A percentile compares a stretch with the other conserved stretches of the same genome.
Conservation (phyloP, 208 protist genomes). For the Strigomonas culicis region DNA sequence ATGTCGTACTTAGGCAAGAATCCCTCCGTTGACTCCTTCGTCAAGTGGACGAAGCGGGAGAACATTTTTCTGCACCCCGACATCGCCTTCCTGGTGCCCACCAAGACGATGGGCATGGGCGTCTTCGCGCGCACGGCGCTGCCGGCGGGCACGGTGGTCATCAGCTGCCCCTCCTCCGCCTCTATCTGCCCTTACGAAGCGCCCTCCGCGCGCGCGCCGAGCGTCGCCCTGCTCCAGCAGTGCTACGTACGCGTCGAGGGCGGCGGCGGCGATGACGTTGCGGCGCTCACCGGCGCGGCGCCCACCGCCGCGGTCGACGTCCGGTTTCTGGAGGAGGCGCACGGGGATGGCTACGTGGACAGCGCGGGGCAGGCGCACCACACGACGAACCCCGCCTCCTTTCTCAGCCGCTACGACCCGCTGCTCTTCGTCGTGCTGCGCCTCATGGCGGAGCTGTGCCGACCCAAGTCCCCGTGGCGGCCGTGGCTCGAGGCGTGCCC, state of each 20-base stretch:
- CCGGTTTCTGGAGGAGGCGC: neutral
- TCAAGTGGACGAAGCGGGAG: constrained; percentile 63
- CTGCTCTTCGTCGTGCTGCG: constrained; percentile 63
- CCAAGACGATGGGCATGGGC: constrained; percentile 80
- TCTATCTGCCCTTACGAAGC: constrained; percentile 72
- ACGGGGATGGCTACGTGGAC: constrained; percentile 8
- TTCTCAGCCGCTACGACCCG: constrained; percentile 7
- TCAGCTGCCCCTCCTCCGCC: constrained; percentile 60
- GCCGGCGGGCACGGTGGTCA: constrained; percentile 50
- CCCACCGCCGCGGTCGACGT: neutral
- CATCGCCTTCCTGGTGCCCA: constrained; percentile 80
- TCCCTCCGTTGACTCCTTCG: constrained; percentile 50
- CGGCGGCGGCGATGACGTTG: neutral
- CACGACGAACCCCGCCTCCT: neutral
- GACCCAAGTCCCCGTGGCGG: constrained; percentile 37
- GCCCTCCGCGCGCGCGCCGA: constrained; percentile 25
- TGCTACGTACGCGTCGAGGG: neutral
- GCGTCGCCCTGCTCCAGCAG: constrained; percentile 33
- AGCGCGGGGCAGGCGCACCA: constrained; percentile 1
- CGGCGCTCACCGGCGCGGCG: neutral
- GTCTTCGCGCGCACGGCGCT: constrained; percentile 64
- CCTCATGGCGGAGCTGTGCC: constrained; percentile 67
- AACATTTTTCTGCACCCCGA: constrained; percentile 82
- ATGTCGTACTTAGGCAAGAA: constrained; percentile 43
- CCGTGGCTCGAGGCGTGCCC: constrained; percentile 78